Base-by-base conservation (phyloP, 1,139 yeast species). In the Komagataea norvegica region DNA sequence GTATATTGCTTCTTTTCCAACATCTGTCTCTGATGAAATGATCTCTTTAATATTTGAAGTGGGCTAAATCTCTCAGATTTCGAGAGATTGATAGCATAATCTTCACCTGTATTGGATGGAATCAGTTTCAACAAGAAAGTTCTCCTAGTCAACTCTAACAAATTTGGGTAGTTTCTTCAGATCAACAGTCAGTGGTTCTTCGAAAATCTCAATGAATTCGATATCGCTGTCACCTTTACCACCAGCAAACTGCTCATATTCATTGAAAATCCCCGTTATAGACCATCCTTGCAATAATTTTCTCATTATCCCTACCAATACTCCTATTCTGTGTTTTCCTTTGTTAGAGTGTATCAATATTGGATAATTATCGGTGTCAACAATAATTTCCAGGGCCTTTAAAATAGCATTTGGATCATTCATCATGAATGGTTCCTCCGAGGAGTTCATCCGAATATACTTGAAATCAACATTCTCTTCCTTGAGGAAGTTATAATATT, bases 311-410 rank as follows among this genome's bases (percentile, higher is more conserved):
- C 96, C 98, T 14, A 88, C 93, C 31, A 88, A 67, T 2, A 91
- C 88, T 0, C 97, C 97, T 1, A 87, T 89, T 34, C 98, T 64
- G 57, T 91, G 98, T 58, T 91, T 89, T 8, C 98, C 97, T 62
- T 91, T 91, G 58, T 89, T 87, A 4, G 96, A 86, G 59, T 91
- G 97, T 13, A 91, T 74, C 42, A 91, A 67, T 24, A 89, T 77
- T 1, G 98, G 97, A 56, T 83, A 84, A 58, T 88, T 87, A 20
- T 79, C 74, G 38, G 72, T 68, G 55, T 87, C 82, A 31, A 83
- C 59, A 42, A 86, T 68, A 30, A 85, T 57, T 44, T 75, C 71
- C 37, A 89, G 64, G 1, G 94, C 87, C 19, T 65, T 60, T 15
- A 75, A 67, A 41, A 87, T 68, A 7, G 81, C 74, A 8, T 64